Evolutionary conservation across 768 basidiomycete species (phyloP).

Genomic region (Boletus eberwhitei): DNA sequence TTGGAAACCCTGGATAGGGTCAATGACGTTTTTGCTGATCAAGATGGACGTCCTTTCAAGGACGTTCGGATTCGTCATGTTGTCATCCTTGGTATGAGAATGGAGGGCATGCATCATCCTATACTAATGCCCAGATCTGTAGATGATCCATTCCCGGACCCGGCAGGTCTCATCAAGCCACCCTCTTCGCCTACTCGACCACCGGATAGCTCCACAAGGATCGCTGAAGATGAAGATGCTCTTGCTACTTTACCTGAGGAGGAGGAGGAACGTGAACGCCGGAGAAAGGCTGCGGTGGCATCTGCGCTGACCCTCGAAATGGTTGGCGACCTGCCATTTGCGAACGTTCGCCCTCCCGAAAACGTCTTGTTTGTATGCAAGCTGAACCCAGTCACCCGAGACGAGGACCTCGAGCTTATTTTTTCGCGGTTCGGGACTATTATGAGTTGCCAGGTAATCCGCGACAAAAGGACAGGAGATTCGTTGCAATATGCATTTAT

Average conservation of each 20-base stretch:
- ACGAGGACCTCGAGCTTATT: conserved; percentile 96
- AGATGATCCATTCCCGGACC: conserved; percentile 97
- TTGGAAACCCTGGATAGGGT: conserved; percentile 88
- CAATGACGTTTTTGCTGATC: conserved; percentile 88
- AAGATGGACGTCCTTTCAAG: conserved; percentile 86
- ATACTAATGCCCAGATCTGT: conserved; percentile 1
- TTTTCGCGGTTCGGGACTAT: conserved; percentile 95
- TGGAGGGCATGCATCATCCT: neutral
- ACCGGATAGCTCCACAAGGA: conserved; percentile 82
- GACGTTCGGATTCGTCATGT: conserved; percentile 94
- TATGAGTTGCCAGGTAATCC: conserved; percentile 96
- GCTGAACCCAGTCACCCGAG: conserved; percentile 90
- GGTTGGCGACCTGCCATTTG: conserved; percentile 98
- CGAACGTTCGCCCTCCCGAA: conserved; percentile 95
- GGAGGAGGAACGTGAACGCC: conserved; percentile 73
- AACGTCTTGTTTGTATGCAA: conserved; percentile 99
- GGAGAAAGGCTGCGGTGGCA: conserved; percentile 87
- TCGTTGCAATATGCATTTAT: conserved; percentile 98
- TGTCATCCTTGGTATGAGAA: conserved; percentile 75
- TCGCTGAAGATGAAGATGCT: conserved; percentile 94
- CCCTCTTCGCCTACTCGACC: conserved; percentile 76
- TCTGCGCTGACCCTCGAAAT: conserved; percentile 97
- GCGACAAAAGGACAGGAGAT: conserved; percentile 95
- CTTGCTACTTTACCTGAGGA: conserved; percentile 80
- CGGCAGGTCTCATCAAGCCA: conserved; percentile 66